These are phyloP conservation scores for Rosellinia necatrix DNA, from an alignment of 2,329 filamentous ascomycete genomes.

Conservation along the genomic window DNA sequence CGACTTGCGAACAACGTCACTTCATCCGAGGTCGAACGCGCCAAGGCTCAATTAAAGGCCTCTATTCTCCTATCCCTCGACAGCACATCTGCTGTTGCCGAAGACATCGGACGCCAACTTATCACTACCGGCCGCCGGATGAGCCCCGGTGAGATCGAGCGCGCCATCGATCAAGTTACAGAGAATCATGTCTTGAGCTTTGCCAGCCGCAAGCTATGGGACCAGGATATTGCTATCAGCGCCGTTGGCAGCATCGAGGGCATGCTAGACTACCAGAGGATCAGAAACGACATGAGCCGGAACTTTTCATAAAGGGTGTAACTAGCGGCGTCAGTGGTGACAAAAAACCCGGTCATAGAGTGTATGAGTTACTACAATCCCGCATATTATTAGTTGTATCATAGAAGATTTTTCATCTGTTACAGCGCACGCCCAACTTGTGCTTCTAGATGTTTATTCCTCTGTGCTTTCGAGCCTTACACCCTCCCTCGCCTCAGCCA, in stretches of 20 bases:
- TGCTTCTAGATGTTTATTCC: constrained; percentile 5
- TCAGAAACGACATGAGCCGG: constrained; percentile 85
- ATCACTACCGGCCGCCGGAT: constrained; percentile 94
- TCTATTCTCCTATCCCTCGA: constrained; percentile 96
- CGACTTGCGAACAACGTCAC: constrained; percentile 87
- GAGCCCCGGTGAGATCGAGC: constrained; percentile 92
- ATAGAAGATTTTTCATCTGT: constrained; percentile 50
- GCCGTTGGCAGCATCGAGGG: constrained; percentile 94
- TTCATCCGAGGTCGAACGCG: constrained; percentile 92
- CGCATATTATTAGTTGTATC: constrained; percentile 56
- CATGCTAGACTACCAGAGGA: constrained; percentile 75
- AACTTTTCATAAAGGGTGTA: constrained; percentile 58
- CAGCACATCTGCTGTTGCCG: constrained; percentile 93
- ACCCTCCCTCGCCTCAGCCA: not conserved
- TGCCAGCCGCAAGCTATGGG: constrained; percentile 93
- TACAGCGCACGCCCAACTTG: constrained; percentile 29
- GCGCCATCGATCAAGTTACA: constrained; percentile 83
- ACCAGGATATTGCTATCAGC: constrained; percentile 92
- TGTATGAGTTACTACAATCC: constrained; percentile 55
- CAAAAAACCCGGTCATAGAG: constrained; percentile 54
- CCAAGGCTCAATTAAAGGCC: constrained; percentile 98
- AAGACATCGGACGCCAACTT: constrained; percentile 98
- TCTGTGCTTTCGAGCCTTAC: not conserved
- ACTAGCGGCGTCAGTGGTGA: constrained; percentile 44
- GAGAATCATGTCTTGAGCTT: constrained; percentile 98